A percentile compares a stretch with the other conserved stretches of the same genome.
phyloP scores from a whole-genome alignment of 345 rosid species.

The Populus simonii region DNA sequence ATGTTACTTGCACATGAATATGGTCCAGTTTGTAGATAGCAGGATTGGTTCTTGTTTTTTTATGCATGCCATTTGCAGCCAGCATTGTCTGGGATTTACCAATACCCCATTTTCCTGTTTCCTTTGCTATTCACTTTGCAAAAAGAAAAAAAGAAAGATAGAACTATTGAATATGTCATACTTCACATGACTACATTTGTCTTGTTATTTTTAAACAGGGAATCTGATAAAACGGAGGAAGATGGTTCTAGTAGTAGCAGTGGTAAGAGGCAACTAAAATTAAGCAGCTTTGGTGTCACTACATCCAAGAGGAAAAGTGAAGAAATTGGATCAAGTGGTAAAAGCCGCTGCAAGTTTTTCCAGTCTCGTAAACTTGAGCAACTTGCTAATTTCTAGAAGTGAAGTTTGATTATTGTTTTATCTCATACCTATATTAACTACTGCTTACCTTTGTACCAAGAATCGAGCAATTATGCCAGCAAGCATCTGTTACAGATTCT shows the following conservation, averaged over 20 bases:
- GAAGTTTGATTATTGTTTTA: neutral
- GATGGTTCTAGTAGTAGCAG: slow-evolving; percentile 38
- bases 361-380: slow-evolving; percentile 76
- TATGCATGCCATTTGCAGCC: neutral
- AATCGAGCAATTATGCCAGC: neutral
- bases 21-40: neutral
- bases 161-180: neutral
- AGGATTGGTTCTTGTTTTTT: neutral
- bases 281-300: slow-evolving; percentile 62
- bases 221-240: slow-evolving; percentile 64
- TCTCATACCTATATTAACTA: no score
- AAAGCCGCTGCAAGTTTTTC: slow-evolving; percentile 86
- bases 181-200: neutral
- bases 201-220: slow-evolving; percentile 37
- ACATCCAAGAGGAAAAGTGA: slow-evolving; percentile 62
- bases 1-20: neutral
- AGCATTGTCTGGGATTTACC: no score
- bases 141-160: neutral
- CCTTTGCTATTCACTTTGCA: neutral
- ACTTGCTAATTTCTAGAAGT: slow-evolving; percentile 55
- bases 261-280: slow-evolving; percentile 63
- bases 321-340: slow-evolving; percentile 76
- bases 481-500: neutral
- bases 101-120: neutral
- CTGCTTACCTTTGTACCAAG: neutral